Evolutionary conservation across 352 stramenopile genomes (phyloP).

Genomic region (Pythium dissimile): DNA sequence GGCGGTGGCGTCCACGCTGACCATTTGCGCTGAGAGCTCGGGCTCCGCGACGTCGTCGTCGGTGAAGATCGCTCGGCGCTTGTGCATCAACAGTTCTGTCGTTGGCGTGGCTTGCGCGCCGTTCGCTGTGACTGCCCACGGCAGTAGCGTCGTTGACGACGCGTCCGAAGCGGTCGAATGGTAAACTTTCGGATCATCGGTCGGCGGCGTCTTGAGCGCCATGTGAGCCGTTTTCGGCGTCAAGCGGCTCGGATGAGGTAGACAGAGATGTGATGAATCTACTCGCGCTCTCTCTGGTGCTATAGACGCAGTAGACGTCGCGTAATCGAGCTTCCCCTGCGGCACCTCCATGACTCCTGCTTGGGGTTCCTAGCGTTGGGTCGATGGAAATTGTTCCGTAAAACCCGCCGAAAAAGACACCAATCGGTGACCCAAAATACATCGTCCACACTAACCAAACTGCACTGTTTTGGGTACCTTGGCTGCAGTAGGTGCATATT

Average conservation of each 20-base stretch:
- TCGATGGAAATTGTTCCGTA: no score
- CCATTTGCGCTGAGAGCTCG: not conserved
- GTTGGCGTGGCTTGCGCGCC: not conserved
- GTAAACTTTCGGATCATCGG: not conserved
- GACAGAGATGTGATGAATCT: not conserved
- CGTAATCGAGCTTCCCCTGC: not conserved
- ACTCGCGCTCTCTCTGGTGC: not conserved
- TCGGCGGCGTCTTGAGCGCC: not conserved
- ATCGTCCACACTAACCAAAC: no score
- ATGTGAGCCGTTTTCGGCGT: not conserved
- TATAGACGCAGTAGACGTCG: not conserved
- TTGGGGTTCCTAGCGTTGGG: not conserved
- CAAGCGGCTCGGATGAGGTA: not conserved
- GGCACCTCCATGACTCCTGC: not conserved
- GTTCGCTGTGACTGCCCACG: not conserved
- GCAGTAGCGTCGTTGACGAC: not conserved
- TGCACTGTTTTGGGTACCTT: no score
- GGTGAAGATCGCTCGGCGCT: slow-evolving; percentile 9
- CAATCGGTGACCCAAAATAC: no score
- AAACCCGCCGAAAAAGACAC: no score
- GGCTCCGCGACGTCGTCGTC: slow-evolving; percentile 1
- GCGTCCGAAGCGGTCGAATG: no score
- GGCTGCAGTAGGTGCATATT: no score
- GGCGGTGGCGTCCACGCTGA: slow-evolving; percentile 2
- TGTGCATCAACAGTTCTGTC: not conserved